Evolutionary conservation across 441 rosid species (phyloP).

Genomic region (Croton laevigatus): DNA sequence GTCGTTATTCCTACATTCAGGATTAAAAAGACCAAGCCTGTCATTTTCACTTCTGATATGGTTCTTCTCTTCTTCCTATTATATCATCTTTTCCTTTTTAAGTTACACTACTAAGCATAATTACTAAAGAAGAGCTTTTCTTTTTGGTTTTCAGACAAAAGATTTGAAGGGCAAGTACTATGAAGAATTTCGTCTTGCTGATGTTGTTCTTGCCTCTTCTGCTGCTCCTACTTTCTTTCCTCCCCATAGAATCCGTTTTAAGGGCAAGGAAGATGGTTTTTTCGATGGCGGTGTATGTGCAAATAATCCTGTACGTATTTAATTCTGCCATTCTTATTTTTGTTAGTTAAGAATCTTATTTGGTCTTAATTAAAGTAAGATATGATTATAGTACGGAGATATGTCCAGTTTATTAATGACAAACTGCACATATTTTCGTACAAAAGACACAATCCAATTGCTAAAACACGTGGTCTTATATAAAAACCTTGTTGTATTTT

Average conservation of each 20-base stretch:
- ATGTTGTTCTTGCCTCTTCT: slow-evolving; percentile 3
- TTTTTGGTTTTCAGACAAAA: not conserved
- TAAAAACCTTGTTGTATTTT: too few species aligned
- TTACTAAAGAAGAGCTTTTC: too few species aligned
- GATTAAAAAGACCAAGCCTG: not conserved
- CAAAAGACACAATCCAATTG: too few species aligned
- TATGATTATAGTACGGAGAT: too few species aligned
- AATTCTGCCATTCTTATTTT: too few species aligned
- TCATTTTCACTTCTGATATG: slow-evolving; percentile 7
- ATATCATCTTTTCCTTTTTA: not conserved
- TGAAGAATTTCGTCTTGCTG: not conserved
- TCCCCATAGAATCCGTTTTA: not conserved
- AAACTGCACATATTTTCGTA: too few species aligned
- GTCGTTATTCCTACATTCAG: not conserved
- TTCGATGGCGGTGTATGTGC: not conserved
- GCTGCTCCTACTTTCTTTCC: slow-evolving; percentile 1
- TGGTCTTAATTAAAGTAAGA: too few species aligned
- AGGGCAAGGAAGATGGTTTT: not conserved
- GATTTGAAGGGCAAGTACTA: not conserved
- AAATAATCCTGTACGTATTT: not conserved
- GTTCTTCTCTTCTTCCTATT: not conserved
- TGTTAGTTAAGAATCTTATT: not conserved
- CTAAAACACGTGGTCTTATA: too few species aligned
- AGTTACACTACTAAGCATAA: too few species aligned
- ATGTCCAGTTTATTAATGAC: too few species aligned